Percentiles rank a stretch among this genome's conserved stretches.
Evolutionary conservation across 2,329 filamentous ascomycete genomes (phyloP).

Genomic region (Penicillium freii): DNA sequence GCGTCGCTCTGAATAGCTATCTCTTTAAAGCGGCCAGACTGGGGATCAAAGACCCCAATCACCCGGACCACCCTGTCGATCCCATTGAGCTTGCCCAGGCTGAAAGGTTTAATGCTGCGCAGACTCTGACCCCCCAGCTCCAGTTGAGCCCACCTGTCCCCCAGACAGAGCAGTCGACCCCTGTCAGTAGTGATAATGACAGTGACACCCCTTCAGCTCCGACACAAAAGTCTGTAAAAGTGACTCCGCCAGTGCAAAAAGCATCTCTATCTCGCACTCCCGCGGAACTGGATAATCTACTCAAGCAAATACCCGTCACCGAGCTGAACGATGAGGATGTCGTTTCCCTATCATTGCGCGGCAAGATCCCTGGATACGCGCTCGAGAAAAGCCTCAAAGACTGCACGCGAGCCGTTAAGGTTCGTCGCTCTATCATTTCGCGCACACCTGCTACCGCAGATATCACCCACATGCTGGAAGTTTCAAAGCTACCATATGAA

Average conservation of each 20-base stretch:
- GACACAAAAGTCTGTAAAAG: neutral
- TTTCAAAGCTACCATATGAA: neutral
- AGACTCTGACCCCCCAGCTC: neutral
- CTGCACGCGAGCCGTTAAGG: neutral
- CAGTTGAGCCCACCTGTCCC: neutral
- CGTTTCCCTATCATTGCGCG: neutral
- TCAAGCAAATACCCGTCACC: neutral
- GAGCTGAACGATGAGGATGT: neutral
- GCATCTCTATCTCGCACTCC: neutral
- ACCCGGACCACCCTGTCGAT: fast-evolving
- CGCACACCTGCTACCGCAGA: neutral
- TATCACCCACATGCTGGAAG: neutral
- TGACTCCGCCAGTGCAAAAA: no score
- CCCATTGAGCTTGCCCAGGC: neutral
- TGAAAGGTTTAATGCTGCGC: neutral
- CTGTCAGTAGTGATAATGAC: neutral
- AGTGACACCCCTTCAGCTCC: neutral
- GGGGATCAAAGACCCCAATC: neutral
- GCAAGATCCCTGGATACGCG: neutral
- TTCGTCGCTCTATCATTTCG: neutral
- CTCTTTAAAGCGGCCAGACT: neutral
- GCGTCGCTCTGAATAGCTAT: neutral
- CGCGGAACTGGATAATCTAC: neutral
- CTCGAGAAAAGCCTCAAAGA: neutral
- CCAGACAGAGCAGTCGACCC: neutral